Conservation (phyloP, 2,329 filamentous ascomycete species). For the Peltaster fructicola region DNA sequence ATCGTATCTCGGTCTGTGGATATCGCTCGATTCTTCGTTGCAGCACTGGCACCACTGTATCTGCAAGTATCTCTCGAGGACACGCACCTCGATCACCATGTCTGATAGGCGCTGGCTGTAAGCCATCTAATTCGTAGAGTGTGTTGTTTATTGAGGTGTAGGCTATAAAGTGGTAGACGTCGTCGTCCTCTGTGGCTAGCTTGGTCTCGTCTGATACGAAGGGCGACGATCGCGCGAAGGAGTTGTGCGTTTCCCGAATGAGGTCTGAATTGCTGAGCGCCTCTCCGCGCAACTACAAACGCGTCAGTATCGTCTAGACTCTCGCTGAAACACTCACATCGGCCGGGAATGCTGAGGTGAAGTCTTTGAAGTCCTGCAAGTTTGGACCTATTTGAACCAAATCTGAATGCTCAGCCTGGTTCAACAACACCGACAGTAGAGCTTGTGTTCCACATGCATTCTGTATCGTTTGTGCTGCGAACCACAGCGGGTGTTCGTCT, state of each 20-base stretch:
- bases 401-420: slow-evolving; percentile 38
- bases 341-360: slow-evolving; percentile 63
- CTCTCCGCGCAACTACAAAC: slow-evolving; percentile 46
- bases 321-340: slow-evolving; percentile 21
- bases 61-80: slow-evolving; percentile 51
- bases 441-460: slow-evolving; percentile 97
- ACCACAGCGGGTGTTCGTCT: slow-evolving; percentile 48
- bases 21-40: slow-evolving; percentile 72
- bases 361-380: slow-evolving; percentile 68
- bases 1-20: slow-evolving; percentile 72
- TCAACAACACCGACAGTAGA: slow-evolving; percentile 76
- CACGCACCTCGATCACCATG: slow-evolving; percentile 60
- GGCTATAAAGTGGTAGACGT: slow-evolving; percentile 95
- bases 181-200: slow-evolving; percentile 54
- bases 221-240: slow-evolving; percentile 71
- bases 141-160: slow-evolving; percentile 67
- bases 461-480: slow-evolving; percentile 92
- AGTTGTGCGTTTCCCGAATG: slow-evolving; percentile 58
- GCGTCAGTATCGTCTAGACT: neutral
- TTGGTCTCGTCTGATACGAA: slow-evolving; percentile 83
- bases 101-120: slow-evolving; percentile 81
- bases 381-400: slow-evolving; percentile 54
- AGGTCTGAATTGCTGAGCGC: slow-evolving; percentile 48
- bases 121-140: slow-evolving; percentile 86
- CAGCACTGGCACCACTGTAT: slow-evolving; percentile 71